Conservation (phyloP, 1,284 basidiomycete species). For the Sporisorium sorghi region DNA sequence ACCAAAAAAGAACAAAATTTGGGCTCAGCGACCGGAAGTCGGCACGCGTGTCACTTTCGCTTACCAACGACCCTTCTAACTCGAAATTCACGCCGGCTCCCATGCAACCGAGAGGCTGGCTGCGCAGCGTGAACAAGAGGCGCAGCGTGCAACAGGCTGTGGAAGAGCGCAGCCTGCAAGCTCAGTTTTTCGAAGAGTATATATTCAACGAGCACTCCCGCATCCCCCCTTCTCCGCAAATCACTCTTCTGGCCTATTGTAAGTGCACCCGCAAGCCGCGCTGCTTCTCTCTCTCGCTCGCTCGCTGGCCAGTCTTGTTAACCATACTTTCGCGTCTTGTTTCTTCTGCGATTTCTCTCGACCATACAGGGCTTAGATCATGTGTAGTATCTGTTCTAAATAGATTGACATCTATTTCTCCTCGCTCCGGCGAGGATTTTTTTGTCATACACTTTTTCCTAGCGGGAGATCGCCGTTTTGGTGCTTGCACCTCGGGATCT, state of each 20-base stretch:
- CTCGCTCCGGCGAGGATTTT: slow-evolving; percentile 51
- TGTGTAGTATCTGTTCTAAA: slow-evolving; percentile 65
- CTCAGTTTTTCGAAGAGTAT: slow-evolving; percentile 25
- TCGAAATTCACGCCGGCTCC: slow-evolving; percentile 13
- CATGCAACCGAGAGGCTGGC: too few relatives aligned
- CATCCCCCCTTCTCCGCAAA: slow-evolving; percentile 12
- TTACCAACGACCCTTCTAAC: slow-evolving; percentile 28
- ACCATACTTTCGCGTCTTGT: slow-evolving; percentile 16
- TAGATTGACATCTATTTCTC: slow-evolving; percentile 61
- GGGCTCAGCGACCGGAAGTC: slow-evolving; percentile 22
- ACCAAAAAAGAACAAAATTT: slow-evolving; percentile 2
- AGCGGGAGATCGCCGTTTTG: slow-evolving; percentile 43
- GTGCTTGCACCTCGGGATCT: slow-evolving; percentile 52
- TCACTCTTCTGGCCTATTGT: slow-evolving; percentile 59
- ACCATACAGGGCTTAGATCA: slow-evolving; percentile 60
- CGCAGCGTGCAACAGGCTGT: too few relatives aligned
- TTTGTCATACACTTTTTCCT: slow-evolving; percentile 56
- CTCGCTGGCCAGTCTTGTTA: slow-evolving; percentile 8
- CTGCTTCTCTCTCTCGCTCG: background rate
- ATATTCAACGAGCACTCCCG: slow-evolving; percentile 30
- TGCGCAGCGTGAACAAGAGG: background rate
- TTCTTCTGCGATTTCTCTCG: slow-evolving; percentile 10
- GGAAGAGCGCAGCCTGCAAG: slow-evolving; percentile 8
- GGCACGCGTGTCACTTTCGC: slow-evolving; percentile 1
- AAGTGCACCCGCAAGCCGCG: slow-evolving; percentile 24